phyloP scores from a whole-genome alignment of 2,329 filamentous ascomycete species.

The Colletotrichum aenigma region DNA sequence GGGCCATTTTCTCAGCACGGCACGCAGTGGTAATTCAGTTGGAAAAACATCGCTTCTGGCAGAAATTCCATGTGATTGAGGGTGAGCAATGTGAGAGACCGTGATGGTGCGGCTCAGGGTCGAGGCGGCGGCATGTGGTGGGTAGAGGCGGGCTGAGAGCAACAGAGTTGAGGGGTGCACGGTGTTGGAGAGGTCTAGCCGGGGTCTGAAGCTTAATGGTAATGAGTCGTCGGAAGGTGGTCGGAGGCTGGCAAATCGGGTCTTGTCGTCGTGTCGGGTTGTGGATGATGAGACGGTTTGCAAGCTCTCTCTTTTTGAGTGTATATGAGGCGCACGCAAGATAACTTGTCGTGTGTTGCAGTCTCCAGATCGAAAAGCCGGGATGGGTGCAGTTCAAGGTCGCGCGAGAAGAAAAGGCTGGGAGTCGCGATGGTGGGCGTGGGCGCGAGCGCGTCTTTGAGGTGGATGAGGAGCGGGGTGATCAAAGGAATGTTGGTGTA shows the following conservation, averaged over 20 bases:
- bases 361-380: constrained; percentile 2
- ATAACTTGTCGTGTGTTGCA: background rate
- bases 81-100: constrained; percentile 5
- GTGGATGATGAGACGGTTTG: background rate
- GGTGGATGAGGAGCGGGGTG: background rate
- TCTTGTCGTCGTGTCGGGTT: background rate
- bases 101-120: constrained; percentile 17
- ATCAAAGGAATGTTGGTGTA: constrained; percentile 3
- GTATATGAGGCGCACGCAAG: background rate
- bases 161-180: constrained; percentile 22
- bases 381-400: constrained; percentile 1
- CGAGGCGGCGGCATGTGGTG: constrained; percentile 14
- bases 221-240: background rate
- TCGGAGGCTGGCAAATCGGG: constrained; percentile 1
- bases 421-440: background rate
- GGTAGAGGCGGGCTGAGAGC: constrained; percentile 14
- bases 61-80: constrained; percentile 20
- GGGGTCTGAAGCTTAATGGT: constrained; percentile 5
- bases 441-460: background rate
- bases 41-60: constrained; percentile 11
- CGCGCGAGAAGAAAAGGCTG: background rate
- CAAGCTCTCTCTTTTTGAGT: background rate
- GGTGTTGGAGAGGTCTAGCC: constrained; percentile 1
- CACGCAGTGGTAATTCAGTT: constrained; percentile 3
- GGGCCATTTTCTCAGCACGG: constrained; percentile 15